phyloP scores from a whole-genome alignment of 2,329 filamentous ascomycete genomes.

The Achaetomium macrosporum region DNA sequence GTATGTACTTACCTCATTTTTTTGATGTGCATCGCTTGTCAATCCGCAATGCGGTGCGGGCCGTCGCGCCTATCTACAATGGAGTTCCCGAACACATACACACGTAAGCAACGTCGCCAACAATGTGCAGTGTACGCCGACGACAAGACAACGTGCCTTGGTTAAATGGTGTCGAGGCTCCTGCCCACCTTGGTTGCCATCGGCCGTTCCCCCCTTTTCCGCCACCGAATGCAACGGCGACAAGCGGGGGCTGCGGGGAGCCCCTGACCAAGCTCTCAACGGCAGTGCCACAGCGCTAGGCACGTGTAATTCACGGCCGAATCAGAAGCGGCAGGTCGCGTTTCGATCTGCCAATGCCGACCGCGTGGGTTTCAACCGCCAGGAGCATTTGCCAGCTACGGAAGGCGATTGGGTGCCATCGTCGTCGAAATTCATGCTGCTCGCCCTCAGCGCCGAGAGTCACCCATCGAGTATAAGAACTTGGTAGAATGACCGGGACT shows the following conservation, averaged over 20 bases:
- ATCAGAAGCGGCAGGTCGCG: conserved; percentile 9
- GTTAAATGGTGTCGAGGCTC: too few relatives aligned
- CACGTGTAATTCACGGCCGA: conserved; percentile 5
- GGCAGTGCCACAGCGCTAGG: neutral
- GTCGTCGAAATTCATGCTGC: neutral
- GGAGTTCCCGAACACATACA: too few relatives aligned
- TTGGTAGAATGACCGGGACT: neutral
- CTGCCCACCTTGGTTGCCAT: too few relatives aligned
- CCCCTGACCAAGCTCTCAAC: neutral
- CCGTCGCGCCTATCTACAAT: too few relatives aligned
- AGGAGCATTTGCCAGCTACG: neutral
- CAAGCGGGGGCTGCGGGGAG: neutral
- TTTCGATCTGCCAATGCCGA: neutral
- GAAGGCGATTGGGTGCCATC: conserved; percentile 2
- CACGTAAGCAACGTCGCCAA: too few relatives aligned
- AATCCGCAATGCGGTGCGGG: too few relatives aligned
- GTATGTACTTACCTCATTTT: too few relatives aligned
- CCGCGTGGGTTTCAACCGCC: neutral
- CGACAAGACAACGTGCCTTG: too few relatives aligned
- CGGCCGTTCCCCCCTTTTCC: conserved; percentile 4
- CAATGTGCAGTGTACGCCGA: too few relatives aligned
- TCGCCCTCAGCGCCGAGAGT: neutral
- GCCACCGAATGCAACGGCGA: conserved; percentile 6
- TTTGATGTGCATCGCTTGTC: too few relatives aligned
- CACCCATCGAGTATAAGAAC: neutral